Conservation (phyloP, 225 moss, liverwort and hornwort genomes). For the Sphagnum tenellum region DNA sequence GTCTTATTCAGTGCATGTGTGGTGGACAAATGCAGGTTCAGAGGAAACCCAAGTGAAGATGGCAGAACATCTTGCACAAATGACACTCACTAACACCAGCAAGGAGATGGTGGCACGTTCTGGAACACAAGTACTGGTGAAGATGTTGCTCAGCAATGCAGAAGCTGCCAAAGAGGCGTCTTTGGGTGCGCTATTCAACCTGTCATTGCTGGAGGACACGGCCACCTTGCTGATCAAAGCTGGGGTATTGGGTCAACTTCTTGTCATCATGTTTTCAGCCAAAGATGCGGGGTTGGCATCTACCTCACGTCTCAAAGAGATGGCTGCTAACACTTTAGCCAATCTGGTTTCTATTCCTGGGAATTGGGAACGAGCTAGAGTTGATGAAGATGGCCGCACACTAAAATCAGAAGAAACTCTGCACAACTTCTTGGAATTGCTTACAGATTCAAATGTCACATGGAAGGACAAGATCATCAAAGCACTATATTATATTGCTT, state of each 20-base stretch:
- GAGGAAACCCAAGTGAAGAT: slow-evolving; percentile 1
- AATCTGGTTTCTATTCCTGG: slow-evolving; percentile 36
- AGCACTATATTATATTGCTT: slow-evolving; percentile 30
- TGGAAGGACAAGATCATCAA: slow-evolving; percentile 48
- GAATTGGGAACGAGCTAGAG: slow-evolving; percentile 30
- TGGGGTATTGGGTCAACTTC: background rate
- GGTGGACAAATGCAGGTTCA: background rate
- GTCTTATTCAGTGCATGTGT: too few species aligned
- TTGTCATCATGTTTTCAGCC: background rate
- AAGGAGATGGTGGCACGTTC: background rate
- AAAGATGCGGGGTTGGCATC: too few species aligned
- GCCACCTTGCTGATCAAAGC: slow-evolving; percentile 2
- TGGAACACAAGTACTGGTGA: slow-evolving; percentile 3
- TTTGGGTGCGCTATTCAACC: slow-evolving; percentile 4
- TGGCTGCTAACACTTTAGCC: slow-evolving; percentile 24
- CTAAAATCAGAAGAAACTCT: slow-evolving; percentile 29
- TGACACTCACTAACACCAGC: slow-evolving; percentile 2
- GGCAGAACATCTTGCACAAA: slow-evolving; percentile 1
- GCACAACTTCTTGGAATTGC: slow-evolving; percentile 34
- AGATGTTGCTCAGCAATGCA: background rate
- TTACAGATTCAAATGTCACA: slow-evolving; percentile 19
- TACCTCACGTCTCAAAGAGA: too few species aligned
- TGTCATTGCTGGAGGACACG: background rate
- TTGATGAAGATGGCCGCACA: slow-evolving; percentile 32
- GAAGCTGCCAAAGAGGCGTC: background rate